A percentile compares a stretch with the other conserved stretches of the same genome.
These are phyloP conservation scores for Croton laevigatus DNA, from an alignment of 441 rosid genomes.

Conservation along the genomic window DNA sequence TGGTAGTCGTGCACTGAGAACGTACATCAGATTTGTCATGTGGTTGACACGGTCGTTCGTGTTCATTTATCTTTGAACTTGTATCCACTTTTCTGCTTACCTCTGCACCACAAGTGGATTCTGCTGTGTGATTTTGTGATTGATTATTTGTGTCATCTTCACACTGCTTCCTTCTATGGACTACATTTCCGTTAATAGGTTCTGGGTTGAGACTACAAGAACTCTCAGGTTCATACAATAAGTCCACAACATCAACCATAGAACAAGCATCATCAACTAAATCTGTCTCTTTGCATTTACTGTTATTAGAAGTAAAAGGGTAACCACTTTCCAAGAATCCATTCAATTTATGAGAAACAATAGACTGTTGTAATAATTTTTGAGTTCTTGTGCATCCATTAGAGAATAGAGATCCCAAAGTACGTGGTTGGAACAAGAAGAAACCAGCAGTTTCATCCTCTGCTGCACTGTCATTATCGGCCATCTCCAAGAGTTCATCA, in stretches of 20 bases:
- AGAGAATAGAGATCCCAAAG: slow-evolving; percentile 70
- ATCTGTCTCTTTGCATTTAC: slow-evolving; percentile 38
- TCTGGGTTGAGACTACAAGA: slow-evolving; percentile 38
- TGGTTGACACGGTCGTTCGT: slow-evolving; percentile 28
- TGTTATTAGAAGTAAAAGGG: slow-evolving; percentile 35
- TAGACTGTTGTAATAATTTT: slow-evolving; percentile 40
- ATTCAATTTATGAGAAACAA: slow-evolving; percentile 37
- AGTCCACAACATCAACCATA: slow-evolving; percentile 36
- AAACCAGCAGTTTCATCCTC: slow-evolving; percentile 71
- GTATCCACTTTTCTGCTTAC: slow-evolving; percentile 31
- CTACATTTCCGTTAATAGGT: slow-evolving; percentile 27
- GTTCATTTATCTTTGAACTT: slow-evolving; percentile 32
- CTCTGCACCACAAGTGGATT: slow-evolving; percentile 29
- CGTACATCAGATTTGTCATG: slow-evolving; percentile 32
- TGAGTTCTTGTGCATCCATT: slow-evolving; percentile 50
- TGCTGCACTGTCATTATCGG: slow-evolving; percentile 44
- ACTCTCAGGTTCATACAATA: slow-evolving; percentile 48
- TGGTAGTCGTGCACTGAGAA: slow-evolving; percentile 28
- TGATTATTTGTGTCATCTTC: slow-evolving; percentile 25
- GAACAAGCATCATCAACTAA: slow-evolving; percentile 55
- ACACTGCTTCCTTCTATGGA: slow-evolving; percentile 27
- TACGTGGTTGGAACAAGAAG: slow-evolving; percentile 72
- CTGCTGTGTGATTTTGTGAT: slow-evolving; percentile 18
- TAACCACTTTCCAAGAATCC: slow-evolving; percentile 35
- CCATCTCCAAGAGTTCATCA: slow-evolving; percentile 64